Base-by-base conservation (phyloP, 441 rosid genomes). In the Brassica balearica region DNA sequence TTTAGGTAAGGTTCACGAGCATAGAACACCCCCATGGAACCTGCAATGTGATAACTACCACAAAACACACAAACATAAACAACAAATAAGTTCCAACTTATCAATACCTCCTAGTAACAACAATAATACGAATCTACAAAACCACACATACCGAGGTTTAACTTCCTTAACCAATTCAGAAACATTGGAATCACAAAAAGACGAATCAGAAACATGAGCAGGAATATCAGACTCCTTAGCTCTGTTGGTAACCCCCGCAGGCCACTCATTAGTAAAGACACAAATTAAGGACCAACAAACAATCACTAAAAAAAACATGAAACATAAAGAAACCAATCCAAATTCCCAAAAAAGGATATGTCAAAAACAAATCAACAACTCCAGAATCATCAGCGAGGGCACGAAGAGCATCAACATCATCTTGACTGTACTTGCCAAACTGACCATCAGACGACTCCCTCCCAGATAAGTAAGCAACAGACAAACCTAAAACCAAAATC, bases 351-450 rank as follows among this genome's bases (percentile, higher is more conserved):
- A 25, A 61, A 61, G 99, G 97, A 95, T 95, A 95, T 95, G 94
- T 88, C 64, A 95, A 78, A 81, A 93, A 93, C 67, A 95, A 74
- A 84, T 93, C 97, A 19, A 90, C 85, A 4, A 92, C 83, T 81
- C 94, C 95, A 71, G 95, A 82, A 74, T 95, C 98, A 80, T 93
- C 99, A 6, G 94, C 94, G 71, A 95, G 87, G 65, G 99, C 99
- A 77, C 98, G 92, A 85, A 95, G 80, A 1, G 92, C 88, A 82
- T 92, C 98, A 56, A 91, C 92, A 82, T 95, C 98, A 76, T 89
- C 95, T 84, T 93, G 88, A 81, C 85, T 84, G 19, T 95, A 95
- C 17, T 85, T 85, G 69, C 99, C 99, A 74, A 88, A 88, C 66
- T 86, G 95, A 43, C 78, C 89, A 19, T 41, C 48, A 41, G 5